Base-by-base conservation (phyloP, 345 rosid genomes). In the Murraya koenigii region DNA sequence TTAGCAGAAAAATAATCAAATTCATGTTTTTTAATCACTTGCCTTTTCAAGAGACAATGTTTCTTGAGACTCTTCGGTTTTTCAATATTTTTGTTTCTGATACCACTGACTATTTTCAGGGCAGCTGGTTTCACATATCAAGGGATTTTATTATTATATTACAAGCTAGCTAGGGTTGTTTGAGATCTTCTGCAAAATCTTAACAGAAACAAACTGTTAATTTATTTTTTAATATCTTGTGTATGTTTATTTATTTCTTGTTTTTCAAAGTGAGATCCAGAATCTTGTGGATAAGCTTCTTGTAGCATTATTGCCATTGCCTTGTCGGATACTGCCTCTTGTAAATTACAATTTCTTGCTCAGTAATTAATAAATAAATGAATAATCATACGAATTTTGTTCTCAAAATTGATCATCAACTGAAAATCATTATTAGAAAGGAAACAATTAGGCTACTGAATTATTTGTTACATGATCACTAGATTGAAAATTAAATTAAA, bases 281-380 rank as follows among this genome's bases (percentile, higher is more conserved):
- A 54, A 70, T 69, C 71, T 44, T 79, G 80, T 69, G 83, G 85
- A 83, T 77, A 73, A 73, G 80, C 78, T 68, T 59, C 36, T 35
- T n/a, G 78, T 52, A 75, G 32, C 71, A 58, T 49, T 35, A 74
- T 77, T 74, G 22, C 10, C 66, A 52, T 20, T 23, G 55, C 10
- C 60, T 56, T 41, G 78, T 74, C n/a, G 69, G 81, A 44, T 66
- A n/a, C 11, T 63, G 67, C 38, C 39, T 32, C 67, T 61, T 62
- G 28, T 3, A 11, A 22, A 55, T 36, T 14, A 9, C 0, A 55
- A 7, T 32, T 22, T 54, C 20, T 23, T 23, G 74, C 25, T 32
- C 39, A 32, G 20, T 70, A 28, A 49, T 49, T 49, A n/a, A 58
- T 1, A n/a, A 58, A 19, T 28, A 69, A 44, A 44, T 22, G 2